Base-by-base conservation (phyloP, 2,329 filamentous ascomycete species). In the Colletotrichum phormii region DNA sequence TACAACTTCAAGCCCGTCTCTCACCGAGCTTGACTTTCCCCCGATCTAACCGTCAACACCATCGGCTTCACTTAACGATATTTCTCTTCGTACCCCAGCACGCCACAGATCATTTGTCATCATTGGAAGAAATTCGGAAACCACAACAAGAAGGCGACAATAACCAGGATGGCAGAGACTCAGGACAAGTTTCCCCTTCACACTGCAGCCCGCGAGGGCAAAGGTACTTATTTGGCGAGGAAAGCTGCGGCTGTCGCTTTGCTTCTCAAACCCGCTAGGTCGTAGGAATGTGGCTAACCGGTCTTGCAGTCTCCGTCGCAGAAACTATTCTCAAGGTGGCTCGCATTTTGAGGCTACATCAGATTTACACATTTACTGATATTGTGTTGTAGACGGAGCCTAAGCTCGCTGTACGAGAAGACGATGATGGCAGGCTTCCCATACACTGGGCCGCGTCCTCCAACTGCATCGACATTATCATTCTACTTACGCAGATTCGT, bases 401-500 rank as follows among this genome's bases (percentile, higher is more conserved):
- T 2, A 95, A 94, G 78, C 89, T 97, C 51, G 92, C 94, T 31
- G 87, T 85, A 59, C 83, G 83, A 71, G 90, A 91, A 78, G 97
- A 99, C 79, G 92, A 94, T 61, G 97, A 99, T 81, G 94, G 95
- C 18, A 94, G 97, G 57, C 89, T 98, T 49, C 92, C 97, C 2
- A 91, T 98, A 70, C 97, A 99, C 86, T 99, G 97, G 97, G 96
- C 97, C 0, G 90, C 91, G 2, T 97, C 95, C 26, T 93, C 94
- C 82, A 97, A 97, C 80, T 92, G 91, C 76, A 83, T 92, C 7
- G 89, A 92, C 29, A 95, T 98, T 72, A 91, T 94, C 22, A 87
- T 93, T 62, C 81, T 96, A 24, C 86, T 98, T 4, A 88, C 93
- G 2, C 88, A 93, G 68, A 86, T 87, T 74, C 92, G 92, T 77